Evolutionary conservation across 2,329 filamentous ascomycete species (phyloP).

Genomic region (Trichoderma sp.): DNA sequence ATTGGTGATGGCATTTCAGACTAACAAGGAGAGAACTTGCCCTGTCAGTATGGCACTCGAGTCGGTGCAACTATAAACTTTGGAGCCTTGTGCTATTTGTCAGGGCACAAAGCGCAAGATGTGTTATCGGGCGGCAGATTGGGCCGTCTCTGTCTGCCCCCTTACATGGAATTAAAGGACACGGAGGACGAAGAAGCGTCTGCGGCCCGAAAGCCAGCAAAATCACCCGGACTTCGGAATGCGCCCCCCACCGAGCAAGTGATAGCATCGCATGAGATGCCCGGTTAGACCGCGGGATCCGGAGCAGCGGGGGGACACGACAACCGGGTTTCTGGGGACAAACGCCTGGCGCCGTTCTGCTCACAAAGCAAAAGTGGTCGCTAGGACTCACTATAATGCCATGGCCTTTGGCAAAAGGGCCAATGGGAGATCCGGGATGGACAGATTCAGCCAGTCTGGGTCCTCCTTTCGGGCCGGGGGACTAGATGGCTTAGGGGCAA

Average conservation of each 20-base stretch:
- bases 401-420: background rate
- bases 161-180: background rate
- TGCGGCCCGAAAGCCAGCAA: background rate
- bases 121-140: background rate
- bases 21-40: background rate
- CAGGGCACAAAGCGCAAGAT: background rate
- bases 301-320: background rate
- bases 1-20: background rate
- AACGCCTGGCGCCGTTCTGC: background rate
- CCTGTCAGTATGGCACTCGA: background rate
- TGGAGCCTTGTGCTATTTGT: background rate
- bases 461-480: background rate
- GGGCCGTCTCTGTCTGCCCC: background rate
- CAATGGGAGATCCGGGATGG: background rate
- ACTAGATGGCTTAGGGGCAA: background rate
- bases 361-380: background rate
- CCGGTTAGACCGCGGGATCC: background rate
- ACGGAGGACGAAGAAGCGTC: background rate
- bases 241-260: background rate
- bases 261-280: background rate
- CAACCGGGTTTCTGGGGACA: constrained; percentile 13
- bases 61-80: background rate
- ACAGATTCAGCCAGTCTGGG: background rate
- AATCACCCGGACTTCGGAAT: background rate
- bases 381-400: background rate